Evolutionary conservation across 805 yeast genomes (phyloP).

Genomic region (Dipodascopsis uninucleata): DNA sequence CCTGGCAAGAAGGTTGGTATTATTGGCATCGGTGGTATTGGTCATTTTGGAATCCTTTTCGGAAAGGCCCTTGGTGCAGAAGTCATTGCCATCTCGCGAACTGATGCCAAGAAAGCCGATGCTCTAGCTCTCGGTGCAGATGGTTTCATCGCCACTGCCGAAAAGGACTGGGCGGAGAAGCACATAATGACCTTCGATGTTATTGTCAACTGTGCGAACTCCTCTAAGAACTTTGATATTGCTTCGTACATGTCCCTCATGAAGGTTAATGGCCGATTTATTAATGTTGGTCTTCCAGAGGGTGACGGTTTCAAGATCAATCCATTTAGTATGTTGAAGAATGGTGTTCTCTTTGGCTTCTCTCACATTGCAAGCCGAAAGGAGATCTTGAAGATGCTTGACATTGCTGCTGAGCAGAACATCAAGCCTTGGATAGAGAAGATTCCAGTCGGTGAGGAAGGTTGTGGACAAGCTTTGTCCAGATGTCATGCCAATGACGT

Average conservation of each 20-base stretch:
- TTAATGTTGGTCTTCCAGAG: conserved; percentile 63
- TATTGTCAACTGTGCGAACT: conserved; percentile 51
- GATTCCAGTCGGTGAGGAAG: conserved; percentile 38
- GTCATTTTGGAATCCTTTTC: conserved; percentile 56
- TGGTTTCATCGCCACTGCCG: conserved; percentile 48
- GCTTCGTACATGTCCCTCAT: conserved; percentile 47
- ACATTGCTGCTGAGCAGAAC: conserved; percentile 54
- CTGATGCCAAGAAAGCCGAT: conserved; percentile 47
- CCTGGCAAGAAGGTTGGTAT: conserved; percentile 54
- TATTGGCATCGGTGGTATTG: conserved; percentile 64
- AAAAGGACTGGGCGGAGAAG: conserved; percentile 38
- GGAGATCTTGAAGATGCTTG: conserved; percentile 64
- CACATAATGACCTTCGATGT: conserved; percentile 44
- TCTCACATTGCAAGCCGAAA: conserved; percentile 59
- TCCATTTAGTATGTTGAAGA: conserved; percentile 19
- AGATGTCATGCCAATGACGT: conserved; percentile 39
- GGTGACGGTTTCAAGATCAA: conserved; percentile 24
- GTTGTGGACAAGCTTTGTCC: conserved; percentile 37
- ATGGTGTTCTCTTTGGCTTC: conserved; percentile 51
- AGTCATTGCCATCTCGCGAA: conserved; percentile 53
- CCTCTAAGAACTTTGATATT: conserved; percentile 49
- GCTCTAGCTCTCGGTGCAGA: conserved; percentile 55
- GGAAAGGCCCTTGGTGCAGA: conserved; percentile 62
- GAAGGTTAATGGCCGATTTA: conserved; percentile 54
- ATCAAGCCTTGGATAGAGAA: conserved; percentile 34